phyloP scores from a whole-genome alignment of 2,329 filamentous ascomycete species.

The Aspergillus glaucus region DNA sequence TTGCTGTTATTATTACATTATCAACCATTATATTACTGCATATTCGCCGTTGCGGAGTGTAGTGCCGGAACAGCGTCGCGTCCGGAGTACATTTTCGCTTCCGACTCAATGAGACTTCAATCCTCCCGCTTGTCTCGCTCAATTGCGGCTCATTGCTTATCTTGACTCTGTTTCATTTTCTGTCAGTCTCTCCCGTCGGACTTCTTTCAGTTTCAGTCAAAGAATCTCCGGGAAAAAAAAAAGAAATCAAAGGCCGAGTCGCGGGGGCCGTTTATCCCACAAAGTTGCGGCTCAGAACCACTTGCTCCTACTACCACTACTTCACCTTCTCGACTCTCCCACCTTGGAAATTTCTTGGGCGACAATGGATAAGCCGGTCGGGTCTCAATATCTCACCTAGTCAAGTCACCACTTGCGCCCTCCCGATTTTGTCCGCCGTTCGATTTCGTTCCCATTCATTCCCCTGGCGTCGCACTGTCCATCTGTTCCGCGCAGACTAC shows the following conservation, averaged over 20 bases:
- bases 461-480: constrained; percentile 7
- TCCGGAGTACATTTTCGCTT: no score
- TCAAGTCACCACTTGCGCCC: constrained; percentile 16
- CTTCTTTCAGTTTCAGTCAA: not conserved
- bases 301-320: not conserved
- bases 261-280: not conserved
- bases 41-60: no score
- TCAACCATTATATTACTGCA: no score
- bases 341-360: constrained; percentile 4
- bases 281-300: not conserved
- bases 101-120: no score
- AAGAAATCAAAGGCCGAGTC: not conserved
- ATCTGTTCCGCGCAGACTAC: constrained; percentile 7
- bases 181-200: not conserved
- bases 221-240: not conserved
- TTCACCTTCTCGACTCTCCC: not conserved
- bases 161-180: not conserved
- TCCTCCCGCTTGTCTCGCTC: not conserved
- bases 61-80: no score
- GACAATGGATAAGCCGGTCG: constrained; percentile 30
- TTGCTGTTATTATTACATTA: no score
- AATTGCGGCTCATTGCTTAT: not conserved
- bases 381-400: constrained; percentile 23
- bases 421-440: constrained; percentile 13
- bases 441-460: constrained; percentile 4